These are phyloP conservation scores for Thermochaetoides thermophila DNA, from an alignment of 495 filamentous ascomycete species.

Conservation along the genomic window DNA sequence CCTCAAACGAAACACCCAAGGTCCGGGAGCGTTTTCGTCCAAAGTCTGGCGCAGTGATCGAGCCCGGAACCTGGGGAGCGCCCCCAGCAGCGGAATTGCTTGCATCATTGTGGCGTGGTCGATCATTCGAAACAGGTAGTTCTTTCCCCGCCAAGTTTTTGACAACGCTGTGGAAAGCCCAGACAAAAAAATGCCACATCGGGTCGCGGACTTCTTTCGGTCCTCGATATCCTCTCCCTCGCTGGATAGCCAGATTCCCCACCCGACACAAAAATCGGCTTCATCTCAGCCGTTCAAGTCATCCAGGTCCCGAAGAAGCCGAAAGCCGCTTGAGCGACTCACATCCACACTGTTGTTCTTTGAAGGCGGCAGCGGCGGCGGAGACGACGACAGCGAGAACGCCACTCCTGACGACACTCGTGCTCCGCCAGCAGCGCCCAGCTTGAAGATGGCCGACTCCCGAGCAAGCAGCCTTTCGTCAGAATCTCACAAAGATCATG, in stretches of 20 bases:
- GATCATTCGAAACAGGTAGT: not conserved
- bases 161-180: too few relatives aligned
- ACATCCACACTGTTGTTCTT: conserved; percentile 22
- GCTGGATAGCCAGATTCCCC: conserved; percentile 18
- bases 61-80: too few relatives aligned
- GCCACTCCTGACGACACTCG: conserved; percentile 15
- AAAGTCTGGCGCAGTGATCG: too few relatives aligned
- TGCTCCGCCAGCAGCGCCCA: conserved; percentile 6
- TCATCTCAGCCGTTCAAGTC: conserved; percentile 4
- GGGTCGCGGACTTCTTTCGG: conserved; percentile 35
- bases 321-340: too few relatives aligned
- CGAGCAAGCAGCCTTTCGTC: conserved; percentile 16
- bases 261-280: conserved; percentile 16
- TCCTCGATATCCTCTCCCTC: conserved; percentile 25
- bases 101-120: conserved; percentile 5
- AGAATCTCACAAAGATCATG: conserved; percentile 13
- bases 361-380: conserved; percentile 20
- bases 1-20: too few relatives aligned
- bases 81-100: not conserved
- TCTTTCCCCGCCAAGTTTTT: conserved; percentile 10
- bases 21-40: too few relatives aligned
- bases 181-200: conserved; percentile 38
- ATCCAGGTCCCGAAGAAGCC: too few relatives aligned
- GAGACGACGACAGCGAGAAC: too few relatives aligned
- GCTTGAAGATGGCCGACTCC: conserved; percentile 16